A percentile compares a stretch with the other conserved stretches of the same genome.
Evolutionary conservation across 805 yeast genomes (phyloP).

Genomic region (Saccharomycopsis selenospora): DNA sequence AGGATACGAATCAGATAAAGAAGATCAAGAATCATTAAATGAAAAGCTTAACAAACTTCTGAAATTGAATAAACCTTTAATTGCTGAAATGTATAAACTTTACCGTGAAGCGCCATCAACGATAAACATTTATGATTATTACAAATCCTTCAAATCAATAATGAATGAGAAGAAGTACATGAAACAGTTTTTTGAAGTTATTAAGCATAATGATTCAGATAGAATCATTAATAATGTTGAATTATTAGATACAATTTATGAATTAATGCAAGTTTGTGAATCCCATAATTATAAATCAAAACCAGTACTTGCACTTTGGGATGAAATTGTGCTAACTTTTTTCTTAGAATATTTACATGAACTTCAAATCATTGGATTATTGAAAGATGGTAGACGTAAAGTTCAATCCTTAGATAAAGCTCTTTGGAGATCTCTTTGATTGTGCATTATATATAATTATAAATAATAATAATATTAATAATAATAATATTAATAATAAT

Average conservation of each 20-base stretch:
- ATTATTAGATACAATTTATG: neutral
- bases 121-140: conserved; percentile 64
- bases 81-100: conserved; percentile 53
- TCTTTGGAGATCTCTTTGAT: conserved; percentile 43
- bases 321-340: conserved; percentile 56
- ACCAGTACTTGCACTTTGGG: conserved; percentile 45
- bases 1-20: conserved; percentile 5
- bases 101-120: conserved; percentile 73
- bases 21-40: conserved; percentile 16
- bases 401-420: conserved; percentile 63
- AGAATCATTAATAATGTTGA: neutral
- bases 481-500: neutral
- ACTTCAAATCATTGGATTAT: conserved; percentile 58
- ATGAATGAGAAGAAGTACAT: conserved; percentile 28
- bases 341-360: conserved; percentile 71
- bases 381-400: conserved; percentile 51
- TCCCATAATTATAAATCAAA: conserved; percentile 23
- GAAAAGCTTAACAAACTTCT: conserved; percentile 27
- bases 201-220: conserved; percentile 8
- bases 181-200: conserved; percentile 10
- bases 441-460: neutral
- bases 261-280: conserved; percentile 1
- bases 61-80: conserved; percentile 39
- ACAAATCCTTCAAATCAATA: conserved; percentile 49
- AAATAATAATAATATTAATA: conserved; percentile 3